Evolutionary conservation across 345 rosid genomes (phyloP), one percentile per base, ranked within the genome.

Genomic region (Camelina hispida): DNA sequence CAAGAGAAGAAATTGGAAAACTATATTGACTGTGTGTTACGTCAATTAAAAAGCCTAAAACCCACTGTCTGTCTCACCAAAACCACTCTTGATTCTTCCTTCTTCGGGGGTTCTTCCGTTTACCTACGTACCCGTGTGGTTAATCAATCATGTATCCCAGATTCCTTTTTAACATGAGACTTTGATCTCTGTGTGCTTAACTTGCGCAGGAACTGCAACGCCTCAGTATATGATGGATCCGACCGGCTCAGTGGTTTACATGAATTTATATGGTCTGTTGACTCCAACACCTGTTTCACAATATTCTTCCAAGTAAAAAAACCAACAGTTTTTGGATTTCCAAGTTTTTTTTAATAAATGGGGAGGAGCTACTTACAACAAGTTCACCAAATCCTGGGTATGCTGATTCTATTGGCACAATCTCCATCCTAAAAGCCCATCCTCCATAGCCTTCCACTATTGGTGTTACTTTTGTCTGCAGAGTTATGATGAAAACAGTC

Each of bases 361-460:
- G 23, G 43, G 66, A 53, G 43, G 66, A 53, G 66, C 43, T 48
- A 86, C 99, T 85, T 83, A 95, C 98, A 67, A 95, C 88, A 68
- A 92, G 86, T 73, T 95, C 97, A 73, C 99, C 99, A 81, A 85
- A 95, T 82, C 99, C 97, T 75, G 99, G 98, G 76, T 92, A 95
- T 14, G 98, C 97, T 25, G 99, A 95, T 79, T 95, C 99, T 10
- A 92, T 88, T 15, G 99, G 88, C 50, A 92, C 99, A n/a, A 95
- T 82, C 78, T 95, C 99, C 96, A 88, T 76, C 66, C 99, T 85
- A 23, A 90, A 84, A 46, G 99, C 99, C 97, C 97, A 92, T 77
- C 98, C 99, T 64, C 99, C 97, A 56, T 90, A 95, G 38, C 99
- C 98, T 87, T 92, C 97, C 61, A 95, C 99, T 8, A 95, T 89